Conservation (phyloP, 768 basidiomycete species). For the Phallus indusiatus region DNA sequence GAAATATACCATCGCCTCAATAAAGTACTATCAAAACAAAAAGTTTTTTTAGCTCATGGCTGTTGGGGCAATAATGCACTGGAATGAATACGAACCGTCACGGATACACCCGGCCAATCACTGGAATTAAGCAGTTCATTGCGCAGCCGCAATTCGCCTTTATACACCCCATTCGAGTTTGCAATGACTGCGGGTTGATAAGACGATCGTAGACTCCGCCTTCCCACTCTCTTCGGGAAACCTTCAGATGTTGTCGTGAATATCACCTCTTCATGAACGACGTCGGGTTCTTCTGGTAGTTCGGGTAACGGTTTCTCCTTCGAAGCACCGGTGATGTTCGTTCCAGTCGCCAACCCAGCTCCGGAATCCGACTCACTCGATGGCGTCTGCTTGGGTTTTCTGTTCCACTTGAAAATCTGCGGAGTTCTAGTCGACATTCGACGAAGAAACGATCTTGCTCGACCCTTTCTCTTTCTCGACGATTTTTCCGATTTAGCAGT, state of each 20-base stretch:
- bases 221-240: slow-evolving; percentile 60
- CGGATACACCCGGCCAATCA: slow-evolving; percentile 56
- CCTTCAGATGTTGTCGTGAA: slow-evolving; percentile 34
- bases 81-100: slow-evolving; percentile 41
- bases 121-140: slow-evolving; percentile 55
- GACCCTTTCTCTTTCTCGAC: neutral
- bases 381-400: slow-evolving; percentile 15
- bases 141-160: slow-evolving; percentile 44
- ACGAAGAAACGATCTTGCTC: neutral
- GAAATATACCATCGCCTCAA: slow-evolving; percentile 59
- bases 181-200: slow-evolving; percentile 37
- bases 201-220: slow-evolving; percentile 27
- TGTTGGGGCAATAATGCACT: neutral
- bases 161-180: slow-evolving; percentile 62
- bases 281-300: slow-evolving; percentile 28
- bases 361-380: neutral
- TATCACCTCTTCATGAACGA: slow-evolving; percentile 37
- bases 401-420: slow-evolving; percentile 10
- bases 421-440: neutral
- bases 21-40: slow-evolving; percentile 45
- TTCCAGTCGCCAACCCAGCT: neutral
- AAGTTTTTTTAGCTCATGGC: slow-evolving; percentile 1
- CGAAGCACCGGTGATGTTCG: slow-evolving; percentile 19
- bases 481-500: neutral
- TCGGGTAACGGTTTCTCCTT: slow-evolving; percentile 22